Evolutionary conservation across 306 rosid genomes (phyloP).

Genomic region (Parietaria judaica): DNA sequence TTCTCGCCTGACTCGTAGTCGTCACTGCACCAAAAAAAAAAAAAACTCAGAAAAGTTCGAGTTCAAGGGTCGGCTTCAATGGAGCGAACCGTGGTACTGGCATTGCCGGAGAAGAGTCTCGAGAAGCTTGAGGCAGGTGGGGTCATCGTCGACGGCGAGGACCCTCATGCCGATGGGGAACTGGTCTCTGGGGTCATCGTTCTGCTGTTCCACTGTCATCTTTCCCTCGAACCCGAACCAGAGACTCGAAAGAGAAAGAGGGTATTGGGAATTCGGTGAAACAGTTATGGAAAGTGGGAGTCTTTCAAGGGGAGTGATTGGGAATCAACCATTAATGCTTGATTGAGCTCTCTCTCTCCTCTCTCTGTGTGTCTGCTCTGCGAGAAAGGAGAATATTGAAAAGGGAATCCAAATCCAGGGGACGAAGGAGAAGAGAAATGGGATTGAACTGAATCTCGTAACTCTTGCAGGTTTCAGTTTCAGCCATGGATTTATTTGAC

Average conservation of each 20-base stretch:
- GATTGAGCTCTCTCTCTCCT: constrained; percentile 1
- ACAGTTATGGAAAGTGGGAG: constrained; percentile 17
- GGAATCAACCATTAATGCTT: constrained; percentile 14
- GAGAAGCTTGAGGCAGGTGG: constrained; percentile 66
- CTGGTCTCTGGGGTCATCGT: constrained; percentile 46
- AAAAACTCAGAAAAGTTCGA: neutral
- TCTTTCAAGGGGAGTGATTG: constrained; percentile 10
- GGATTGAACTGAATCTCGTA: neutral
- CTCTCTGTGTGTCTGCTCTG: constrained; percentile 13
- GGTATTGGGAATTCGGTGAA: constrained; percentile 16
- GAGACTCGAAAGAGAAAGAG: neutral
- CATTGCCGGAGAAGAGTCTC: constrained; percentile 79
- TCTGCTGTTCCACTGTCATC: constrained; percentile 37
- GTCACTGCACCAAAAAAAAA: constrained; percentile 55
- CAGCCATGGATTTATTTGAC: neutral
- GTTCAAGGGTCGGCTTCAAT: constrained; percentile 2
- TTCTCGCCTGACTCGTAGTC: constrained; percentile 65
- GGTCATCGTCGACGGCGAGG: constrained; percentile 92
- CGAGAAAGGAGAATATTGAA: constrained; percentile 10
- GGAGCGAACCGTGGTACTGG: constrained; percentile 68
- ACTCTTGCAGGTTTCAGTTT: neutral
- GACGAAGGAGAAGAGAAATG: neutral
- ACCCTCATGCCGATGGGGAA: constrained; percentile 97
- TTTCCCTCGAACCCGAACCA: constrained; percentile 6
- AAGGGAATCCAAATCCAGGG: neutral